Base-by-base conservation (phyloP, 805 yeast genomes). In the Lipomyces mesembrius region DNA sequence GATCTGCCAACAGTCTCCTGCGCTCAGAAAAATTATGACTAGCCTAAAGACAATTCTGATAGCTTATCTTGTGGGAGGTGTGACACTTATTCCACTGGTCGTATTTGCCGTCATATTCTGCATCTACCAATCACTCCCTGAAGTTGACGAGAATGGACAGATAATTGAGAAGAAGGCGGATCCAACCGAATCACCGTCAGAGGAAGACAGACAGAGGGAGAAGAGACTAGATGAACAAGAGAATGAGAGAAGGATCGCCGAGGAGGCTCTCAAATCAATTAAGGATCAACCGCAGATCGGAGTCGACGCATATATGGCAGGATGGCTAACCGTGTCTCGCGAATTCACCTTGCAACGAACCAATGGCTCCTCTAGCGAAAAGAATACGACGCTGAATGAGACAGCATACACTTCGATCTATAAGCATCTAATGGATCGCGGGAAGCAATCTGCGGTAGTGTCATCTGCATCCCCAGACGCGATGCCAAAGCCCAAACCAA, bases 271-370 rank as follows among this genome's bases (percentile, higher is more conserved):
- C 22, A 57, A 59, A 32, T 51, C 64, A 67, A 73, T 89, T n/a
- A 87, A 88, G 64, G 93, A 90, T 72, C 77, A 78, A 12, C 77
- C 79, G 52, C 80, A 82, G n/a, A 76, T 85, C 0, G 96, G 95
- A 2, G 84, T 89, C 0, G 85, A 86, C 32, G 84, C 91, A 0
- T 83, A 83, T 64, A 72, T 67, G 74, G 80, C 85, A 11, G 97
- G 96, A 8, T 91, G 96, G 96, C 78, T 92, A 1, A 85, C 89
- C 2, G 93, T 93, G n/a, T 90, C 96, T 0, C 87, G 86, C 67
- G 94, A 90, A 71, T 82, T 89, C 43, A 29, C 59, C n/a, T 59
- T 57, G 17, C 37, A 62, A 27, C 63, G 62, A n/a, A 37, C 57
- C 34, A 8, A 66, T 65, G 54, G 75, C 80, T 37, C 56, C 2